These are phyloP conservation scores for Symbiodinium natans DNA, from an alignment of 73 alveolate species.

Conservation along the genomic window DNA sequence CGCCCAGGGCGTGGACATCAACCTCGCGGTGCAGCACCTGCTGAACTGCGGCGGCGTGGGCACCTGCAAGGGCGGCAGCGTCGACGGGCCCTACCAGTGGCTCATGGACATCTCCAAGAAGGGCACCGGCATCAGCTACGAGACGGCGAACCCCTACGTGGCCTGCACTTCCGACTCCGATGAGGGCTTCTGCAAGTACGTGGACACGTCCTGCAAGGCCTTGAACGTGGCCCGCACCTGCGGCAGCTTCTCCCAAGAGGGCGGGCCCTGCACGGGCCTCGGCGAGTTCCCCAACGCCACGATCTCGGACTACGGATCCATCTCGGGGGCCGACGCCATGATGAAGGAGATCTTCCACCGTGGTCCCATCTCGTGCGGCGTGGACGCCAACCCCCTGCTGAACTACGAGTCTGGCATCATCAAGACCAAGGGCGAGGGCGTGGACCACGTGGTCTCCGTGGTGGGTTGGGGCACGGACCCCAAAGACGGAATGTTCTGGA, in stretches of 20 bases:
- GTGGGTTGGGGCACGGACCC: constrained; percentile 96
- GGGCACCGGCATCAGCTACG: constrained; percentile 45
- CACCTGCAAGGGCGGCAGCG: constrained; percentile 96
- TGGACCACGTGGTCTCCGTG: constrained; percentile 95
- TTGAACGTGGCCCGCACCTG: constrained; percentile 35
- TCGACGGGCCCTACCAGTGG: constrained; percentile 95
- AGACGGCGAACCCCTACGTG: constrained; percentile 10
- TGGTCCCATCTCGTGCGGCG: constrained; percentile 96
- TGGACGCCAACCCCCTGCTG: constrained; percentile 94
- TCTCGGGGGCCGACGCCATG: constrained; percentile 95
- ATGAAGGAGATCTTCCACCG: constrained; percentile 95
- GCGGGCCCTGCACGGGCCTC: background rate
- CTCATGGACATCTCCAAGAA: constrained; percentile 11
- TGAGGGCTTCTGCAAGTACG: constrained; percentile 17
- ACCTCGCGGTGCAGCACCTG: constrained; percentile 97
- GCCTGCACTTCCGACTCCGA: constrained; percentile 21
- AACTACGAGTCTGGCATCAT: constrained; percentile 96
- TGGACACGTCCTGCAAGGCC: constrained; percentile 29
- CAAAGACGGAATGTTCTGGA: constrained; percentile 50
- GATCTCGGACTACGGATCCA: constrained; percentile 94
- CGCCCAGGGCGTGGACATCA: constrained; percentile 97
- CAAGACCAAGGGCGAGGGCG: constrained; percentile 86
- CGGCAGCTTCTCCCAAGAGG: constrained; percentile 16
- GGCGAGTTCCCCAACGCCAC: constrained; percentile 16
- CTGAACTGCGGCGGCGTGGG: constrained; percentile 98